Base-by-base conservation (phyloP, 2,329 filamentous ascomycete genomes). In the Penicillium janthinellum region DNA sequence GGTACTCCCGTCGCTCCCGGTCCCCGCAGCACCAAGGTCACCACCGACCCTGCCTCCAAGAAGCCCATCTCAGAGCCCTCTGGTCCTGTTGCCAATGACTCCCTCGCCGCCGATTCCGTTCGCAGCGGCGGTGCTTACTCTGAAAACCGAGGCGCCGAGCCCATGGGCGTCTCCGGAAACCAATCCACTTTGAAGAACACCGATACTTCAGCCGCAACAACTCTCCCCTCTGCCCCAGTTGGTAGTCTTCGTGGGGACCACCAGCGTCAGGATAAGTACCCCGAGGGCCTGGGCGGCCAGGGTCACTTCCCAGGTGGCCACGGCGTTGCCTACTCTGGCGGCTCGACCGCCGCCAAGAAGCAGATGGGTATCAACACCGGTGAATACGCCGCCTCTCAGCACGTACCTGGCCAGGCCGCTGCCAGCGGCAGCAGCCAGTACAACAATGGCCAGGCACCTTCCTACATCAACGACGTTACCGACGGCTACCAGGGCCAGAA, bases 91-190 rank as follows among this genome's bases (percentile, higher is more conserved):
- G 78, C 83, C 47, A 79, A 83, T 14, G 90, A 89, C 75, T 94
- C 90, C 6, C 86, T 96, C 5, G 91, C 91, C 11, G 88, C 86
- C 59, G 88, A 94, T 70, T 95, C 90, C 0, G 77, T 86, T 60
- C 78, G 81, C 49, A 66, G 79, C 22, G 82, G 82, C 58, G 90
- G 89, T 64, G 78, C 74, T 12, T 91, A 90, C 68, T 78, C 83
- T 42, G 73, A 82, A 58, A 90, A 91, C 76, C 79, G 81, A 25
- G 79, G 83, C 62, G 80, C 82, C 17, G 79, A 81, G 42, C 79
- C 80, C 5, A 77, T 79, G 35, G 72, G 76, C 14, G 83, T 86
- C 52, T 77, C 78, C 8, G 83, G 83, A 44, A 66, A 68, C n/a
- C 80, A 81, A 49, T 85, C 81, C 37, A 88, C 82, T 20, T 78